Evolutionary conservation across 2,329 filamentous ascomycete species (phyloP), one percentile per base, ranked within the genome.

Genomic region (Trichoderma polysporum): DNA sequence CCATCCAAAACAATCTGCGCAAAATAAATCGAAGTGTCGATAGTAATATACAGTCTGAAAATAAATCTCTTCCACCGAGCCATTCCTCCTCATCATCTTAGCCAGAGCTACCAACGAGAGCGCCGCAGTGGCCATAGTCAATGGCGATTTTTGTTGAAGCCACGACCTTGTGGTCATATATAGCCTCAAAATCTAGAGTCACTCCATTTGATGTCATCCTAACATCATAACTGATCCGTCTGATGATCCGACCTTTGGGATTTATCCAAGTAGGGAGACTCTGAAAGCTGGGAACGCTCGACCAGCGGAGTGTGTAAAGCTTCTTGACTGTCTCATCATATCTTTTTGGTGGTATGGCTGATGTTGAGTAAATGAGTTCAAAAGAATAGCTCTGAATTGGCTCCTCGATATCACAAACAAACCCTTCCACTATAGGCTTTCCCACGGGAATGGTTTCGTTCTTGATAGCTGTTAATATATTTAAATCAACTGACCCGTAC

Each of bases 111-210:
- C 27, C 27, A 17, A 47, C 22, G 7, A 27, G 10, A 6, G 58
- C 31, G 13, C 66, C 57, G 31, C 68, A 66, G 6, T 22, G 10
- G 1, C 29, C 22, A 47, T 68, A 70, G 9, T 70, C 69, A 3
- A 70, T 53, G 1, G 25, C 29, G 17, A 70, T 33, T 1, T 69
- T 69, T 27, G 60, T 63, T 0, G 68, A 68, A 1, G 63, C 69
- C 17, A 70, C 57, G 13, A 68, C 33, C 3, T 25, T 4, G 1
- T n/a, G 19, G 2, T 70, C 37, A 41, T 66, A 50, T 9, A 68
- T 22, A 27, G 69, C 31, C n/a, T 69, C 56, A 17, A 70, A 70
- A 8, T 70, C 69, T 2, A 70, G 29, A 10, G 68, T 67, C 12
- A 59, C 63, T 0, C 69, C 69, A 9, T 69, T 65, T 4, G 68